These are phyloP conservation scores for Colletotrichum viniferum DNA, from an alignment of 2,329 filamentous ascomycete species.

Conservation along the genomic window DNA sequence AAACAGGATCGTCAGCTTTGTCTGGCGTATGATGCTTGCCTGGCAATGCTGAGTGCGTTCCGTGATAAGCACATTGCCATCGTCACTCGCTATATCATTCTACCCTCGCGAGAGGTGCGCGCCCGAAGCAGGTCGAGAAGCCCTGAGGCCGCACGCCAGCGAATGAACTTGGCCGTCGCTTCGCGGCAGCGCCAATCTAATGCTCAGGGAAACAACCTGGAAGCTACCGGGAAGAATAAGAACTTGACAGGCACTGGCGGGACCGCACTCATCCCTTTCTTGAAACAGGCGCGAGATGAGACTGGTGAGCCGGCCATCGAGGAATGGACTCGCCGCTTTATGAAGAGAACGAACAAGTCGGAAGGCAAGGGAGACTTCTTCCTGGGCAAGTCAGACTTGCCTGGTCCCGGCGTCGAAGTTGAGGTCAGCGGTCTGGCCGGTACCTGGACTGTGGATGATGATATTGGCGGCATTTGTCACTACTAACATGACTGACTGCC, in stretches of 20 bases:
- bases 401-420: slow-evolving; percentile 44
- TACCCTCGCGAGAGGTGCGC: slow-evolving; percentile 79
- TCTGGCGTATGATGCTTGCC: slow-evolving; percentile 87
- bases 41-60: slow-evolving; percentile 71
- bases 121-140: slow-evolving; percentile 65
- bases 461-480: slow-evolving; percentile 67
- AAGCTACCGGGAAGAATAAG: slow-evolving; percentile 42
- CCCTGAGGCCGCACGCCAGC: slow-evolving; percentile 53
- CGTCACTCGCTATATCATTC: slow-evolving; percentile 92
- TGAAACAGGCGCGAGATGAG: slow-evolving; percentile 96
- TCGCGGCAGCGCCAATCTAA: slow-evolving; percentile 45
- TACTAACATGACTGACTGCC: slow-evolving; percentile 40
- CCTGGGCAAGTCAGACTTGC: slow-evolving; percentile 53
- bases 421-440: slow-evolving; percentile 74
- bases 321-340: slow-evolving; percentile 63
- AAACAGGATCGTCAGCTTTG: slow-evolving; percentile 67
- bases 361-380: slow-evolving; percentile 63
- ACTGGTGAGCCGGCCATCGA: slow-evolving; percentile 89
- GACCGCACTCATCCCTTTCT: slow-evolving; percentile 90
- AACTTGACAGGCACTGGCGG: slow-evolving; percentile 89
- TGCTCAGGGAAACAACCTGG: slow-evolving; percentile 8
- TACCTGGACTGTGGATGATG: slow-evolving; percentile 87
- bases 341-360: slow-evolving; percentile 55
- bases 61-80: slow-evolving; percentile 96
- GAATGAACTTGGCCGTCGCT: slow-evolving; percentile 67